Base-by-base conservation (phyloP, 352 stramenopile genomes). In the Hyphochytrium catenoides region DNA sequence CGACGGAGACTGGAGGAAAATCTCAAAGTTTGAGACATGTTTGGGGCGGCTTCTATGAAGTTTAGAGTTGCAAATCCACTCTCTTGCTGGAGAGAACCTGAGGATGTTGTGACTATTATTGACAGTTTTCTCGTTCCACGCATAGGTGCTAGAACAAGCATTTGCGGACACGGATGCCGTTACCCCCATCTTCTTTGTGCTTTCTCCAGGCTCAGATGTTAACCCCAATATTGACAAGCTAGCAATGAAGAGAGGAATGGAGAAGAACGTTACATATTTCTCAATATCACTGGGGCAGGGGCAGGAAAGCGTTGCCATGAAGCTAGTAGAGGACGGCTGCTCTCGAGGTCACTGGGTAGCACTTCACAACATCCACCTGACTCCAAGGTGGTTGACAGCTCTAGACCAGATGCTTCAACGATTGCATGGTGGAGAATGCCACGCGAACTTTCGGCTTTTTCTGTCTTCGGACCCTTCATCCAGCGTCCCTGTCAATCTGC, bases 151-250 rank as follows among this genome's bases (percentile, higher is more conserved):
- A 16, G 62, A 93, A n/a, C 76, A 82, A 31, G 74, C 72, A 2
- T 91, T 95, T 35, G 50, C 56, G 15, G 86, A 97, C 36, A 91
- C 70, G 8, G 92, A 75, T 14, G 74, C 86, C 9, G 83, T 56
- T 46, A 95, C 84, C n/a, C 88, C 88, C 11, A 85, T 96, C 44
- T 96, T 94, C 49, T 96, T 97, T 43, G 90, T 96, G 37, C 52
- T 97, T 29, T 94, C 75, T 27, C 82, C 84, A 3, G 86, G 83
- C n/a, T 87, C 84, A 0, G 91, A 97, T 52, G 83, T 96, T 0
- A 81, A 95, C 14, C 76, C 68, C 0, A 82, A 95, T 50, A 59
- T 97, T 18, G 89, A 97, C 47, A 74, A 82, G 41, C 59, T 95
- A 26, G 89, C 86, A 0, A 57, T 75, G 2, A 70, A 85, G 27